A percentile compares a stretch with the other conserved stretches of the same genome.
These are phyloP conservation scores for Botrytis fragariae DNA, from an alignment of 2,329 filamentous ascomycete genomes.

Conservation along the genomic window DNA sequence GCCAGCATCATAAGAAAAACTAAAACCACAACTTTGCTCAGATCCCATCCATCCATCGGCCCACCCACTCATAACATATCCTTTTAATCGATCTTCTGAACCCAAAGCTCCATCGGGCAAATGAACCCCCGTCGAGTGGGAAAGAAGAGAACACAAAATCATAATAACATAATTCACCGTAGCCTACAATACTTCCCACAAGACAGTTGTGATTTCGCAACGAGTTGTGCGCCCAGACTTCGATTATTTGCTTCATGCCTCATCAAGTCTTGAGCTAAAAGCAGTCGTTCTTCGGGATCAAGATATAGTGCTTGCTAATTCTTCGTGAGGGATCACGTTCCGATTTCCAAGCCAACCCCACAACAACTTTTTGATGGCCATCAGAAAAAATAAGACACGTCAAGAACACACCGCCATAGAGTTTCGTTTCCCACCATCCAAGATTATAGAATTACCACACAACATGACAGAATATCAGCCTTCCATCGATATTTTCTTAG, in stretches of 20 bases:
- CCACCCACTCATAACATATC: background rate
- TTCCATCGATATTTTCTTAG: conserved; percentile 49
- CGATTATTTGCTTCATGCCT: background rate
- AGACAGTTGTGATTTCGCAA: background rate
- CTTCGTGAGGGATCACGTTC: background rate
- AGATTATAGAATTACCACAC: background rate
- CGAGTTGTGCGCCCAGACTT: background rate
- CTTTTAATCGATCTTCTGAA: background rate
- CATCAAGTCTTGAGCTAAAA: background rate
- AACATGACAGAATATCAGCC: conserved; percentile 22
- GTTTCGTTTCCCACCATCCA: background rate
- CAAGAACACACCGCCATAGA: background rate
- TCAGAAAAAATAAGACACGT: background rate
- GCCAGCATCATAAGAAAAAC: background rate
- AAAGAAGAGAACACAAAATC: conserved; percentile 9
- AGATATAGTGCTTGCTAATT: background rate
- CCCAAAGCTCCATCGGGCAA: background rate
- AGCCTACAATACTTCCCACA: background rate
- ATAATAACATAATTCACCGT: conserved; percentile 6
- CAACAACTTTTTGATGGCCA: background rate
- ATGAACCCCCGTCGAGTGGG: background rate
- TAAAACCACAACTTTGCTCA: background rate
- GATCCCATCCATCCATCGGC: background rate
- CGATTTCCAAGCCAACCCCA: background rate
- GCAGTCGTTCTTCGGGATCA: background rate